These are phyloP conservation scores for Sphaerulina populicola DNA, from an alignment of 2,329 filamentous ascomycete species.

Conservation along the genomic window DNA sequence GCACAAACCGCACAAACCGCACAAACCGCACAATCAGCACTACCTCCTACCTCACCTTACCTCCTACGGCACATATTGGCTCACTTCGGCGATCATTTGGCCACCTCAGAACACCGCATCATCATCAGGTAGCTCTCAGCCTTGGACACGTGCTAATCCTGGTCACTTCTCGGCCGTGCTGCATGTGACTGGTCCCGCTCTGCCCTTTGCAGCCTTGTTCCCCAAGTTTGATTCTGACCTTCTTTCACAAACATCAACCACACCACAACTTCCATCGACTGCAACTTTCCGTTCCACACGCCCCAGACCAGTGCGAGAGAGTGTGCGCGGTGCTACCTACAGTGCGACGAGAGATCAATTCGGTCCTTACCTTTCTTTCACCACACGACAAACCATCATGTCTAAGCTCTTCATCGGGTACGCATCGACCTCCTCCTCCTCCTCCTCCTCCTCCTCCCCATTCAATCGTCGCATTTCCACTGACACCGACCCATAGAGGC, in stretches of 20 bases:
- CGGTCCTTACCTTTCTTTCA: slow-evolving; percentile 27
- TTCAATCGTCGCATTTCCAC: not conserved
- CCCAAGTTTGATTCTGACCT: slow-evolving; percentile 7
- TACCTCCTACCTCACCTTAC: not conserved
- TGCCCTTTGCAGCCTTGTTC: slow-evolving; percentile 7
- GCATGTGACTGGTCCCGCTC: slow-evolving; percentile 13
- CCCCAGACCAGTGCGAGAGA: slow-evolving; percentile 5
- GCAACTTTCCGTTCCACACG: slow-evolving; percentile 7
- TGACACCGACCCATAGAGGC: slow-evolving; percentile 52
- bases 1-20: no score
- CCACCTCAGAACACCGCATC: slow-evolving; percentile 4
- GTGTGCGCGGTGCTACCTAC: slow-evolving; percentile 4
- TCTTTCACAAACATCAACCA: slow-evolving; percentile 11
- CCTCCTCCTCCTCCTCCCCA: not conserved
- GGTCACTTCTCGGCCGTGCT: slow-evolving; percentile 7
- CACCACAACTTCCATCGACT: slow-evolving; percentile 11
- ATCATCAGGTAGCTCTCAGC: not conserved
- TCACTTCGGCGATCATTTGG: not conserved
- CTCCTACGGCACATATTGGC: not conserved
- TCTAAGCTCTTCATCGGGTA: slow-evolving; percentile 94
- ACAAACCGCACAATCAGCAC: not conserved
- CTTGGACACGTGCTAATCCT: slow-evolving; percentile 13
- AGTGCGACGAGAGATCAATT: slow-evolving; percentile 16
- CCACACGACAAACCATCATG: slow-evolving; percentile 47
- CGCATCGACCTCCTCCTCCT: slow-evolving; percentile 31